A percentile compares a stretch with the other conserved stretches of the same genome.
Evolutionary conservation across 345 rosid genomes (phyloP).

Genomic region (Brassica juncea): DNA sequence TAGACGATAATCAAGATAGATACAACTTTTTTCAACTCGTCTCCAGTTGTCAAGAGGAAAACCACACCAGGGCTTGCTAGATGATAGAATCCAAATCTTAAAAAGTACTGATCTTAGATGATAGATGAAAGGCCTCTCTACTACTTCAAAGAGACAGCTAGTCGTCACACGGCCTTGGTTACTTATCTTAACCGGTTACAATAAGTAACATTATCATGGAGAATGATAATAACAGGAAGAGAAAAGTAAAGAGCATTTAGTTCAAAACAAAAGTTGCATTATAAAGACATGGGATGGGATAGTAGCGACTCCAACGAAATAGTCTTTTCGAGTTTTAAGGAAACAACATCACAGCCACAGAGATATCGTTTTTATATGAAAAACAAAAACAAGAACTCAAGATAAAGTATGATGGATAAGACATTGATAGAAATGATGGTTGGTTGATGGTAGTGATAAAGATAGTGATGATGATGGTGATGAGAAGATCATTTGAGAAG

Average conservation of each 20-base stretch:
- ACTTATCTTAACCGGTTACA: not conserved
- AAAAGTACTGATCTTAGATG: not conserved
- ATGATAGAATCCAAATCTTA: not conserved
- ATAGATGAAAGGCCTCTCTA: not conserved
- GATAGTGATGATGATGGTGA: constrained; percentile 12
- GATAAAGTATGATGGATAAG: constrained; percentile 22
- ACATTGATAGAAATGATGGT: constrained; percentile 9
- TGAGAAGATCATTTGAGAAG: constrained; percentile 69
- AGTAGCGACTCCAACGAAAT: not conserved
- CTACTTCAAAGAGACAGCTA: not conserved
- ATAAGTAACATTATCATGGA: not conserved
- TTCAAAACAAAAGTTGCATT: constrained; percentile 1
- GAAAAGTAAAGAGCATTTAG: not conserved
- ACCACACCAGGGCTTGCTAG: not conserved
- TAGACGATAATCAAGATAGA: no score
- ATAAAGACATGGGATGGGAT: not conserved
- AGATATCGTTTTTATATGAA: constrained; percentile 43
- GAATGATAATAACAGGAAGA: not conserved
- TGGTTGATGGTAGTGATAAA: not conserved
- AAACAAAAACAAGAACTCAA: constrained; percentile 21
- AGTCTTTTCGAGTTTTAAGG: not conserved
- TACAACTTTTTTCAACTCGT: not conserved
- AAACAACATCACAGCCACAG: constrained; percentile 33
- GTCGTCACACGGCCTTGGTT: not conserved
- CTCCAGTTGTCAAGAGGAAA: not conserved